Evolutionary conservation across 352 stramenopile species (phyloP), one percentile per base, ranked within the genome.

Genomic region (Phytophthora pluvialis): DNA sequence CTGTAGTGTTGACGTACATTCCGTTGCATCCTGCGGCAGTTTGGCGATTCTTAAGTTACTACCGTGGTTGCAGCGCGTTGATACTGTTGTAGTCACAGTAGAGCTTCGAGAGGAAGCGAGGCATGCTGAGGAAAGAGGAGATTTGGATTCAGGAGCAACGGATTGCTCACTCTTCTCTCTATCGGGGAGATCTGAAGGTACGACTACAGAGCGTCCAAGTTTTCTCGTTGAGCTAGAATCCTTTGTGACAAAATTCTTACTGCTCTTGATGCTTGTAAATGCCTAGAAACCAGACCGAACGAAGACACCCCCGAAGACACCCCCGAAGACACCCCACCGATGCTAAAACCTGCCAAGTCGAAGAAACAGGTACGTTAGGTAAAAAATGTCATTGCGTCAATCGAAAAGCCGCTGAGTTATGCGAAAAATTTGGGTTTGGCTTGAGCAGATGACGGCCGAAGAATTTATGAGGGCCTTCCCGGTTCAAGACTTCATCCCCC

Each of bases 401-500:
- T 55, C 26, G 3, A 9, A 3, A 29, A n/a, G 9, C n/a, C n/a
- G 12, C 1, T 52, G 16, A 29, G 18, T 18, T 32, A 31, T 28
- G 26, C 13, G 10, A 43, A 18, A 4, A 13, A 49, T 16, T 56
- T 31, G 31, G 18, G 28, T 51, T 35, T 49, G 15, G 1, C 10
- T 10, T 47, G 11, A 10, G 9, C n/a, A 83, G 70, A 77, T 88
- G 45, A 73, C 64, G 39, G 72, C 72, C 0, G 77, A 89, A 46
- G 80, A 86, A 1, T 86, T 89, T 45, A 78, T 90, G 78, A 73
- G 79, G 9, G 74, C 77, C 8, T 94, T 90, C 26, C 85, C 85
- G 0, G 68, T 92, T 2, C 85, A 94, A 42, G 80, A 89, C 12
- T 93, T 88, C 47, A 92, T 93, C 33, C 75, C 78, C 31, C 42